Conservation (phyloP, 2,329 filamentous ascomycete species). For the Cordyceps javanica region DNA sequence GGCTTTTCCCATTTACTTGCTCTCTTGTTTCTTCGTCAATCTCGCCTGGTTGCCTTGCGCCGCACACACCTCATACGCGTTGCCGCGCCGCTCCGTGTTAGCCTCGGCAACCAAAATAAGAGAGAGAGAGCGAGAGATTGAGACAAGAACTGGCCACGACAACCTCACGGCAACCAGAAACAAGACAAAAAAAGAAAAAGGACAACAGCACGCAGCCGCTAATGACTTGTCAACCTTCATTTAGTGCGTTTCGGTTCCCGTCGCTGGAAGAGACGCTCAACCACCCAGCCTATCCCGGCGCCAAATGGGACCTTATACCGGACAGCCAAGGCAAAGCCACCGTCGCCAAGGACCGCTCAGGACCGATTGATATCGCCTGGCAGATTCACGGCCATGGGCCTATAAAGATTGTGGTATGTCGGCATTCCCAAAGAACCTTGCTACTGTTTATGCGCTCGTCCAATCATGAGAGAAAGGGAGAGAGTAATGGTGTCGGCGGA, state of each 20-base stretch:
- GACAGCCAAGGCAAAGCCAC: conserved; percentile 52
- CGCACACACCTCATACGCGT: too few relatives aligned
- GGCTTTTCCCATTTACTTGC: not conserved
- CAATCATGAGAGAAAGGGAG: too few relatives aligned
- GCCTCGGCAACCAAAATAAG: conserved; percentile 7
- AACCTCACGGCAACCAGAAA: not conserved
- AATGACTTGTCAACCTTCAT: not conserved
- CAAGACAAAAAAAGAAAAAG: not conserved
- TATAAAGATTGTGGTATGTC: conserved; percentile 66
- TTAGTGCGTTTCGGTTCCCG: conserved; percentile 24
- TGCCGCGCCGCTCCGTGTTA: not conserved
- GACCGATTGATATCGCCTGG: conserved; percentile 70
- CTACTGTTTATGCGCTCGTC: too few relatives aligned
- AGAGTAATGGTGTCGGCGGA: too few relatives aligned
- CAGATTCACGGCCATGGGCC: conserved; percentile 74
- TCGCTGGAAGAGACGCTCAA: conserved; percentile 52
- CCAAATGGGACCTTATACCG: conserved; percentile 64
- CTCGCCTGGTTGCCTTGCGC: too few relatives aligned
- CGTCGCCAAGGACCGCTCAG: conserved; percentile 65
- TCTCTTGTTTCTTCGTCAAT: not conserved
- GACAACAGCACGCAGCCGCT: not conserved
- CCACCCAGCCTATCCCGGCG: conserved; percentile 61
- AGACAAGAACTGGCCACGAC: not conserved
- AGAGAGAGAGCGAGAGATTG: too few relatives aligned
- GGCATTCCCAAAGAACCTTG: too few relatives aligned